These are phyloP conservation scores for Cladosporium austrohemisphaericum DNA, from an alignment of 2,329 filamentous ascomycete genomes.

Conservation along the genomic window DNA sequence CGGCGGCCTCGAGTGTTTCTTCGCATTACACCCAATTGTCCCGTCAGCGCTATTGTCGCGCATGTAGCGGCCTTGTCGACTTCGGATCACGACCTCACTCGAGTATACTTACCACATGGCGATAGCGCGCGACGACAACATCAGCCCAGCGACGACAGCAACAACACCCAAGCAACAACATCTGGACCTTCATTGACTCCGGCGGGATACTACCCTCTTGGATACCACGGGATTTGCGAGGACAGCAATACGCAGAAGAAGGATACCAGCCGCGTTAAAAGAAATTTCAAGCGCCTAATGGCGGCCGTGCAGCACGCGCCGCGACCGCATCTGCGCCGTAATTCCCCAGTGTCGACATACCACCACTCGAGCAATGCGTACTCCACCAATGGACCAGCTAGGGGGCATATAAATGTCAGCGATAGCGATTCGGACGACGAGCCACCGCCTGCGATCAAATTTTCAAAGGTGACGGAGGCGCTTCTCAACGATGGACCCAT, in stretches of 20 bases:
- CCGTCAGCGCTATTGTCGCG: conserved; percentile 19
- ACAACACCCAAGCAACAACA: conserved; percentile 3
- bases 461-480: conserved; percentile 87
- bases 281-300: conserved; percentile 30
- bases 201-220: conserved; percentile 6
- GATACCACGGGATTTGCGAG: conserved; percentile 2
- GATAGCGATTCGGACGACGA: conserved; percentile 90
- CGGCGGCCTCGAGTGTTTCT: not conserved
- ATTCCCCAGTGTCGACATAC: conserved; percentile 46
- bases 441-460: conserved; percentile 81
- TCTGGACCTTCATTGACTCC: conserved; percentile 13
- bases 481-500: conserved; percentile 63
- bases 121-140: conserved; percentile 23
- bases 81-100: conserved; percentile 20
- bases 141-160: conserved; percentile 13
- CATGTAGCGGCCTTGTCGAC: conserved; percentile 30
- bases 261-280: conserved; percentile 20
- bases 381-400: conserved; percentile 42
- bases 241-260: conserved; percentile 16
- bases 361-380: conserved; percentile 42
- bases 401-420: conserved; percentile 55
- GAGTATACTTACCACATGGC: conserved; percentile 33
- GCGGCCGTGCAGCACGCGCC: conserved; percentile 32
- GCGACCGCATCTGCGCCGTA: conserved; percentile 37
- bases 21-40: conserved; percentile 8